Base-by-base conservation (phyloP, 1,284 basidiomycete genomes). In the Trichosporon faecale region DNA sequence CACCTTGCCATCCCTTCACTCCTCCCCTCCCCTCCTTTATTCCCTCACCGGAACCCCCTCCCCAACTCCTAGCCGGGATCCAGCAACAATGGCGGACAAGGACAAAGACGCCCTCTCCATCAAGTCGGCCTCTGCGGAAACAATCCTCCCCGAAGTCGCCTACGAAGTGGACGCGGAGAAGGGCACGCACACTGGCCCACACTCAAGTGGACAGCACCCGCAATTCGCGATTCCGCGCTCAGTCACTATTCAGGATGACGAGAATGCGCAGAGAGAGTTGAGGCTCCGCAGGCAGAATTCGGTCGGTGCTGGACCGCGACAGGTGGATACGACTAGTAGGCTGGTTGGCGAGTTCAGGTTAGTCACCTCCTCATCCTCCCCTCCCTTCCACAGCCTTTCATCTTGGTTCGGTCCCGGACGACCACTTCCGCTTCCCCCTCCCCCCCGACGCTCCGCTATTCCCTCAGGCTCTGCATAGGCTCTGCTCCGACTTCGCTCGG, bases 261-360 rank as follows among this genome's bases (percentile, higher is more conserved):
- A 72, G 37, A 31, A 5, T 8, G 37, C 66, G 2, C 18, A 29
- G n/a, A 64, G 69, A 27, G 76, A 79, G 61, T 60, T 68, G 14
- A 68, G 74, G 12, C 70, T 80, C 27, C 69, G 75, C 33, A 70
- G 79, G 27, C 72, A 75, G 60, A 74, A 68, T 55, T 79, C 77
- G 25, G 66, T 76, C 33, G 73, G 74, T 3, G 33, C 74, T 12
- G 73, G 73, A 16, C 76, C 74, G 5, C 55, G 67, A 11, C 70
- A 72, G 29, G 76, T 71, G 5, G 74, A 80, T 63, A 68, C 72
- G 3, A 70, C 75, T 3, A 72, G 71, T 31, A 73, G 79, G 2
- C 74, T 81, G 11, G 73, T 81, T 9, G 78, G 78, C 14, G 80
- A 81, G 67, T 80, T 79, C 73, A 74, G 78, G 80, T 79, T 35